Percentiles rank a stretch among this genome's conserved stretches.
Conservation (phyloP, 2,329 filamentous ascomycete species). For the Alternaria dauci region DNA sequence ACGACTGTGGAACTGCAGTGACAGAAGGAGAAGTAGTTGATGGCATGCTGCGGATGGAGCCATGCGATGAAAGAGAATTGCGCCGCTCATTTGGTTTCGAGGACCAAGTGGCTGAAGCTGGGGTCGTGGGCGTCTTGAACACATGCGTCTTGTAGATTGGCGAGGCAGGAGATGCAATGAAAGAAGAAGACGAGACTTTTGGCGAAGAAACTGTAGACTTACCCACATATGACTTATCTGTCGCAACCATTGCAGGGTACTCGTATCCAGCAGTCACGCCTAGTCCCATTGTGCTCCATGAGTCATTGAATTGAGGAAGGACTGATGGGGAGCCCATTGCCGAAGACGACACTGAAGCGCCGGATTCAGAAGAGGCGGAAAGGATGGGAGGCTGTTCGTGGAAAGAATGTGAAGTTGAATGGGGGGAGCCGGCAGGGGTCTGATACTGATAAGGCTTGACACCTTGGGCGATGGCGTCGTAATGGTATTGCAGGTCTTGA, state of each 20-base stretch:
- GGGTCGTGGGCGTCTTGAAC: constrained; percentile 45
- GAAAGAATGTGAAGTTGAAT: constrained; percentile 57
- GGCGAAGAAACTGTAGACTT: constrained; percentile 55
- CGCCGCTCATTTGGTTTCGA: constrained; percentile 25
- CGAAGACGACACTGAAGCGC: constrained; percentile 61
- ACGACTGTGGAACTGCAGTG: constrained; percentile 3
- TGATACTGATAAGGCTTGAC: constrained; percentile 50
- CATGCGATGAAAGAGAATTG: constrained; percentile 42
- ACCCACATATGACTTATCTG: constrained; percentile 60
- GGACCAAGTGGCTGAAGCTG: constrained; percentile 51
- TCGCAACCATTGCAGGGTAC: constrained; percentile 58
- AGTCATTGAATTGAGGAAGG: constrained; percentile 67
- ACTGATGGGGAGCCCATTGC: constrained; percentile 63
- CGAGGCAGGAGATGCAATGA: constrained; percentile 26
- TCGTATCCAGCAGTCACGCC: constrained; percentile 68
- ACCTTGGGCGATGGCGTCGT: constrained; percentile 47
- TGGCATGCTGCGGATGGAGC: constrained; percentile 29
- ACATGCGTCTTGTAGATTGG: constrained; percentile 25
- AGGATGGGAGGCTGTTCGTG: constrained; percentile 57
- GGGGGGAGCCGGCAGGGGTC: constrained; percentile 54
- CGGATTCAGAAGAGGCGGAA: constrained; percentile 61
- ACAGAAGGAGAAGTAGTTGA: constrained; percentile 13
- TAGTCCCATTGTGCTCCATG: constrained; percentile 67
- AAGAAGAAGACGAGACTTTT: constrained; percentile 24
- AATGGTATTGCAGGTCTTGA: constrained; percentile 50